Percentiles rank a stretch among this genome's conserved stretches.
phyloP scores from a whole-genome alignment of 2,329 filamentous ascomycete genomes.

The Lasiodiplodia sp. region DNA sequence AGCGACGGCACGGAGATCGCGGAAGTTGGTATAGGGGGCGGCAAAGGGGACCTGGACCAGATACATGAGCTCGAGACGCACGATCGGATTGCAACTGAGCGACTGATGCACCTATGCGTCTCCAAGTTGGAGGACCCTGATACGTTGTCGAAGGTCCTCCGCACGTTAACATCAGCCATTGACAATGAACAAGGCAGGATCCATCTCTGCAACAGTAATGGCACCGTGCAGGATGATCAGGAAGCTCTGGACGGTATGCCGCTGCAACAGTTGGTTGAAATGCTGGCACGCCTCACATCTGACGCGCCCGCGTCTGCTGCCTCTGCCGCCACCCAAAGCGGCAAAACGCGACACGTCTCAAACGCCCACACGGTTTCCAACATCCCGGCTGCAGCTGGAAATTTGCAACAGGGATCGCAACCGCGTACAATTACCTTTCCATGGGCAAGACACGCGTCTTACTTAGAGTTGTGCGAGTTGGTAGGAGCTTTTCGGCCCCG shows the following conservation, averaged over 20 bases:
- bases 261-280: conserved; percentile 43
- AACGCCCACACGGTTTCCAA: not conserved
- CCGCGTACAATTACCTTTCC: conserved; percentile 66
- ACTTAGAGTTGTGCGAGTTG: conserved; percentile 76
- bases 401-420: not conserved
- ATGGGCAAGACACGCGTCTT: conserved; percentile 89
- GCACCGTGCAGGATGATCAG: conserved; percentile 35
- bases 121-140: conserved; percentile 46
- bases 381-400: not conserved
- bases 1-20: conserved; percentile 67
- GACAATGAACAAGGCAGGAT: conserved; percentile 35
- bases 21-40: conserved; percentile 81
- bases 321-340: conserved; percentile 8
- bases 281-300: conserved; percentile 33
- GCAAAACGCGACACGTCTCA: conserved; percentile 14
- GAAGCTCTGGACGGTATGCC: conserved; percentile 37
- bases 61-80: conserved; percentile 69
- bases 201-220: conserved; percentile 39
- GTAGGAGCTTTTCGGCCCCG: conserved; percentile 72
- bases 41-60: conserved; percentile 75
- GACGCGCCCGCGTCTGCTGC: not conserved
- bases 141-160: conserved; percentile 44
- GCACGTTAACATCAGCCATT: conserved; percentile 42
- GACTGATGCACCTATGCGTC: conserved; percentile 61
- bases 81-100: conserved; percentile 55